Conservation (phyloP, 1,139 yeast species). For the Eremothecium sinecaudum region DNA sequence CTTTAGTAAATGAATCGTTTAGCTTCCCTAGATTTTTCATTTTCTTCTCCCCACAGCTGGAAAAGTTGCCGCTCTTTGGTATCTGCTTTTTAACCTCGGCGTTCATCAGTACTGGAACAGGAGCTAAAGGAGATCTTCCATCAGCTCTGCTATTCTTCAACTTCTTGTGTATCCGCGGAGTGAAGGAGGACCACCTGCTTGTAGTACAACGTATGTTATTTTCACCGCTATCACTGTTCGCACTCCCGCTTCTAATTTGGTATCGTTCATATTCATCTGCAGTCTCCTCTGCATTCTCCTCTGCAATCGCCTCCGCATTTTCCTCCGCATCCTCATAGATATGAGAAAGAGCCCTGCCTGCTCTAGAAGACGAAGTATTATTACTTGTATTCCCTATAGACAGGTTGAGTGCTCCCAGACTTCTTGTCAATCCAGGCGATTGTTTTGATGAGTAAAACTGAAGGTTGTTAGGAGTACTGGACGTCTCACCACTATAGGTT, state of each 20-base stretch:
- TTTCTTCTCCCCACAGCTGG: neutral
- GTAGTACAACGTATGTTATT: too few relatives aligned
- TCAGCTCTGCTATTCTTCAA: constrained; percentile 4
- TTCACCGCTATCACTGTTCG: too few relatives aligned
- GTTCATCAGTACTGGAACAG: neutral
- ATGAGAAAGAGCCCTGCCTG: constrained; percentile 11
- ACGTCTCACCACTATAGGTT: neutral
- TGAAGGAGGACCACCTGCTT: constrained; percentile 1
- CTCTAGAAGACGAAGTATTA: constrained; percentile 5
- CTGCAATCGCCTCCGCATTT: constrained; percentile 9
- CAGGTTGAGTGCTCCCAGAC: constrained; percentile 27
- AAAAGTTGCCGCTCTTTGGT: neutral
- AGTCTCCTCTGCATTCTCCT: neutral
- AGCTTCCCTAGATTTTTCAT: constrained; percentile 10
- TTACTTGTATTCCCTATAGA: constrained; percentile 18
- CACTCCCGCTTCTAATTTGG: neutral
- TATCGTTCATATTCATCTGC: neutral
- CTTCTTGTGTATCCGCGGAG: constrained; percentile 1
- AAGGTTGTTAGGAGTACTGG: constrained; percentile 6
- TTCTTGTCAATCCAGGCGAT: constrained; percentile 22
- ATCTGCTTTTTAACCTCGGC: neutral
- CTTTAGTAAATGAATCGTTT: constrained; percentile 13
- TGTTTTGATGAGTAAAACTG: constrained; percentile 8
- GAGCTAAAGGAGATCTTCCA: neutral
- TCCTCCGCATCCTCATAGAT: constrained; percentile 11